A percentile compares a stretch with the other conserved stretches of the same genome.
These are phyloP conservation scores for Lepidium aucheri DNA, from an alignment of 345 rosid species.

Conservation along the genomic window DNA sequence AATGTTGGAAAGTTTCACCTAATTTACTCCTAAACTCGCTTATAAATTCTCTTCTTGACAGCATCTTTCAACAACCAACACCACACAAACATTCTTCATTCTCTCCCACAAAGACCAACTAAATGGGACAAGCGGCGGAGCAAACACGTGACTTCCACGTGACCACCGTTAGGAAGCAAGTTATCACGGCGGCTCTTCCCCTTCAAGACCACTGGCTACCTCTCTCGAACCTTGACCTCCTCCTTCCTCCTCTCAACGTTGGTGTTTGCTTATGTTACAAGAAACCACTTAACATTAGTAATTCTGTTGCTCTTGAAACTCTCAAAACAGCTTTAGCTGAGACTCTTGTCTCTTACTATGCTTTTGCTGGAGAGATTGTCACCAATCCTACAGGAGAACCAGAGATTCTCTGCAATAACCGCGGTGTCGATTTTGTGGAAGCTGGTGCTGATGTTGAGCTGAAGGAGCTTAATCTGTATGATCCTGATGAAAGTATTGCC, in stretches of 20 bases:
- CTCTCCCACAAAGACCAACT: too few relatives aligned
- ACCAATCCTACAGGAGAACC: slow-evolving; percentile 57
- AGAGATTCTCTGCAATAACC: slow-evolving; percentile 67
- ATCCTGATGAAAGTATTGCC: slow-evolving; percentile 58
- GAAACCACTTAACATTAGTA: not conserved
- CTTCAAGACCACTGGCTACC: slow-evolving; percentile 77
- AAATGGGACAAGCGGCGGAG: too few relatives aligned
- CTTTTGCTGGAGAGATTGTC: slow-evolving; percentile 66
- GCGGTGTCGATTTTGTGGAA: slow-evolving; percentile 67
- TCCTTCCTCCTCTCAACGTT: slow-evolving; percentile 42
- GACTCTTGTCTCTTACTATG: slow-evolving; percentile 60
- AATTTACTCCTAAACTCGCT: too few relatives aligned
- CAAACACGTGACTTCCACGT: too few relatives aligned
- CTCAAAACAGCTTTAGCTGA: slow-evolving; percentile 58
- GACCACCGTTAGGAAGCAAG: slow-evolving; percentile 27
- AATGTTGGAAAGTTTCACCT: too few relatives aligned
- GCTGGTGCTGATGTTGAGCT: slow-evolving; percentile 55
- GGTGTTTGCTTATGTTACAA: too few relatives aligned
- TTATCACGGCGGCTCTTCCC: slow-evolving; percentile 62
- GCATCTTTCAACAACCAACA: too few relatives aligned
- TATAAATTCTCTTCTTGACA: too few relatives aligned
- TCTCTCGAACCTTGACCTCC: slow-evolving; percentile 48
- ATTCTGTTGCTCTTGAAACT: slow-evolving; percentile 22
- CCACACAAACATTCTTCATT: too few relatives aligned
- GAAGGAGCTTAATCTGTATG: slow-evolving; percentile 46